Conservation (phyloP, 306 rosid species). For the Cicer yamashitae region DNA sequence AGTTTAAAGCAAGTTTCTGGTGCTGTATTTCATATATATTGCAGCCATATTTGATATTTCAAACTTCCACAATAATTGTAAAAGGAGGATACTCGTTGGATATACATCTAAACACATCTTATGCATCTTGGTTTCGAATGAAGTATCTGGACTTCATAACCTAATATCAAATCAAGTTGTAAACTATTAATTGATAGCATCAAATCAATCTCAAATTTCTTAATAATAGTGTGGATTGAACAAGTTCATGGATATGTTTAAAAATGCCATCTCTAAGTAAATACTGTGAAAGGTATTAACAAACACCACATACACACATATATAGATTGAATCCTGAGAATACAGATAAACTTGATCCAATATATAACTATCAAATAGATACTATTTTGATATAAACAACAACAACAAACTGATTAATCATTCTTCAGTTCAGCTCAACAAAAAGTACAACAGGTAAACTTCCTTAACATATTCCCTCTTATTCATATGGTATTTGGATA, state of each 20-base stretch:
- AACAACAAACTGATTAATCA: constrained; percentile 32
- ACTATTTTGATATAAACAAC: constrained; percentile 29
- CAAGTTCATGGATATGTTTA: background rate
- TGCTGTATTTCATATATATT: too few species aligned
- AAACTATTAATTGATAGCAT: too few species aligned
- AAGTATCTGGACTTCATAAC: background rate
- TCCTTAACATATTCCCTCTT: constrained; percentile 47
- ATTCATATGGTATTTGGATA: constrained; percentile 90
- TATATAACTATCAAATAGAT: constrained; percentile 6
- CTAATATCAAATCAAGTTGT: background rate
- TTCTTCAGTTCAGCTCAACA: constrained; percentile 18
- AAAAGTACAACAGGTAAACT: constrained; percentile 24
- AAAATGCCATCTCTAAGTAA: constrained; percentile 2
- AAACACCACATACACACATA: background rate
- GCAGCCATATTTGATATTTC: too few species aligned
- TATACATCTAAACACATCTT: background rate
- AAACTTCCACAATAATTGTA: background rate
- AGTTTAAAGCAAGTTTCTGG: too few species aligned
- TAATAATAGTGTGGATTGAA: background rate
- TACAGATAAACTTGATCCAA: constrained; percentile 11
- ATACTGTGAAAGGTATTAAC: background rate
- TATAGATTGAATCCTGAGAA: constrained; percentile 19
- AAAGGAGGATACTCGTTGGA: background rate
- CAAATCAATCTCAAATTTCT: too few species aligned
- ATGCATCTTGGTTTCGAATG: background rate